These are phyloP conservation scores for Lentinus polychrous DNA, from an alignment of 1,284 basidiomycete species.

Conservation along the genomic window DNA sequence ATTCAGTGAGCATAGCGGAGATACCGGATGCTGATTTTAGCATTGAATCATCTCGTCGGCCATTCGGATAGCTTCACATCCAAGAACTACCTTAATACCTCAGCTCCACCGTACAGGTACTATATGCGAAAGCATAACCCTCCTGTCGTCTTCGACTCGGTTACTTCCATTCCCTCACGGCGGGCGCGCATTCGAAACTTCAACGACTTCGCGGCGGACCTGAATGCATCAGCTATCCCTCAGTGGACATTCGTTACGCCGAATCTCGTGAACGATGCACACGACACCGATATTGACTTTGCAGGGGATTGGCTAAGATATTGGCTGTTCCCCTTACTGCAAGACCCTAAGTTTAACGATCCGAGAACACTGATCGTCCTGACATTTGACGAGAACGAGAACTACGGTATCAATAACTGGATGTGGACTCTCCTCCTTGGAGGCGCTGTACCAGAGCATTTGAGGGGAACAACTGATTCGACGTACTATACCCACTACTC, in stretches of 20 bases:
- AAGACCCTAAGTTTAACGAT: conserved; percentile 40
- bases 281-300: conserved; percentile 54
- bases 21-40: not conserved
- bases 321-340: conserved; percentile 49
- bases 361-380: conserved; percentile 47
- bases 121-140: conserved; percentile 61
- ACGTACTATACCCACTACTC: conserved; percentile 67
- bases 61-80: conserved; percentile 33
- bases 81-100: conserved; percentile 38
- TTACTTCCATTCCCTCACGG: conserved; percentile 35
- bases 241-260: conserved; percentile 64
- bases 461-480: conserved; percentile 40
- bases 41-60: not conserved
- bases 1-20: conserved; percentile 8
- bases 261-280: conserved; percentile 52
- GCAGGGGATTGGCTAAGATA: conserved; percentile 41
- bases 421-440: conserved; percentile 48
- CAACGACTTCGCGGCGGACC: conserved; percentile 51
- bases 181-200: conserved; percentile 55
- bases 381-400: conserved; percentile 53
- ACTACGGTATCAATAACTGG: conserved; percentile 37
- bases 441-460: conserved; percentile 36
- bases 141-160: conserved; percentile 44
- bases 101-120: conserved; percentile 36
- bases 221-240: conserved; percentile 43